Evolutionary conservation across 306 rosid genomes (phyloP).

Genomic region (Mucuna pruriens): DNA sequence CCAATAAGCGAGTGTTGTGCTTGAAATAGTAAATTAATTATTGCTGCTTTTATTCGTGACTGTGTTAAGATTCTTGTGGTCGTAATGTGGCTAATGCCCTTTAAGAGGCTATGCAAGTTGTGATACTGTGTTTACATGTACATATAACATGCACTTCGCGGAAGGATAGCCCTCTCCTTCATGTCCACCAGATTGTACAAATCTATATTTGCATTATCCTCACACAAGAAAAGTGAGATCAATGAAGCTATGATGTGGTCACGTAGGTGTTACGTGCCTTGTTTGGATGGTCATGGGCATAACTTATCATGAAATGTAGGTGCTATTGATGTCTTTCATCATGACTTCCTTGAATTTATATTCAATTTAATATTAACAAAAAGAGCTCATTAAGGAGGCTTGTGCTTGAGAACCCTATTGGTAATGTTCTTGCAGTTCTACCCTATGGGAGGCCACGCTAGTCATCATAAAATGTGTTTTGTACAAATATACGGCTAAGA

Average conservation of each 20-base stretch:
- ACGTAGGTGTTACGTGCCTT: not conserved
- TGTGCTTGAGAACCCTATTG: no score
- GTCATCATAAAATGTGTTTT: no score
- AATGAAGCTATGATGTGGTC: not conserved
- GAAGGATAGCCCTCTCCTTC: no score
- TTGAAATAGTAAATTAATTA: not conserved
- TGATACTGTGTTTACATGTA: no score
- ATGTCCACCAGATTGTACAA: no score
- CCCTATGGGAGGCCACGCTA: not conserved
- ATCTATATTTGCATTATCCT: no score
- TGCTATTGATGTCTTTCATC: not conserved
- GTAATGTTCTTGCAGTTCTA: not conserved
- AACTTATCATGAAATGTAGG: not conserved
- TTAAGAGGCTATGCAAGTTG: not conserved
- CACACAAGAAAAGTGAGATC: not conserved
- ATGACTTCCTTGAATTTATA: no score
- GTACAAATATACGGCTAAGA: no score
- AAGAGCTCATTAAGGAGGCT: no score
- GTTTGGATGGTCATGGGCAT: not conserved
- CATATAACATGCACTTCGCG: no score
- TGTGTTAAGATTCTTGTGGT: not conserved
- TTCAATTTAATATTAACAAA: no score
- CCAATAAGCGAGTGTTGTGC: not conserved
- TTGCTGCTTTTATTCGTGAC: not conserved
- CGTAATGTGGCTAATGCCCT: not conserved